Base-by-base conservation (phyloP, 2,329 filamentous ascomycete genomes). In the Aureobasidium sp. region DNA sequence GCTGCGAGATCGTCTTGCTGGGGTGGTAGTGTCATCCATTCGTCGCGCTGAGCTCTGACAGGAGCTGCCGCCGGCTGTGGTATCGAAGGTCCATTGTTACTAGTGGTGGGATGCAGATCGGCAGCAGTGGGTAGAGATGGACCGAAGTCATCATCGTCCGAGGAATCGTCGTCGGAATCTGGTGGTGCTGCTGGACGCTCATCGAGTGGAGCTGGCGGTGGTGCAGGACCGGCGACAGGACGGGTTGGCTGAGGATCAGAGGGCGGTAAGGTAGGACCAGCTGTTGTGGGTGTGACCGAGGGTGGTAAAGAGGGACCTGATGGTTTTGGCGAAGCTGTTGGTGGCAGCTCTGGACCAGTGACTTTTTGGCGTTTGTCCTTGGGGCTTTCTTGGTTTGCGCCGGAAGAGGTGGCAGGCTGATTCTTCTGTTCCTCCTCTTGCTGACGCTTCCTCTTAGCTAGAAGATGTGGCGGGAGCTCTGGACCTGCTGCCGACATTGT, bases 401-500 rank as follows among this genome's bases (percentile, higher is more conserved):
- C 73, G 71, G 68, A 71, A 73, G 74, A 64, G 71, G 70, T 68
- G 69, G 71, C 50, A 67, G 74, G 42, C 70, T 71, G 66, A 64
- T 70, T 65, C 62, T 72, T 62, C 12, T 74, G 68, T 63, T 75
- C 66, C 64, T 75, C 76, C 36, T 79, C 75, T 63, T 76, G 73
- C 66, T 80, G 67, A 73, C 76, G 76, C 79, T 84, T 75, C 65
- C 75, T 70, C 72, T 83, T 79, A 12, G 80, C 68, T 37, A 83
- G 71, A 46, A 88, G 80, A 65, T 89, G 84, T 5, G 87, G 81
- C 13, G 89, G 88, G 27, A 91, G 74, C 64, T 86, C 79, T 15
- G 89, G 88, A 5, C 88, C 88, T 70, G 90, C 86, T 37, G 84
- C 85, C 56, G 86, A 78, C 87, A 90, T 90, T 23, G 20, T 75